A percentile compares a stretch with the other conserved stretches of the same genome.
Evolutionary conservation across 108 stramenopile species (phyloP).

Genomic region (Skeletonema potamos): DNA sequence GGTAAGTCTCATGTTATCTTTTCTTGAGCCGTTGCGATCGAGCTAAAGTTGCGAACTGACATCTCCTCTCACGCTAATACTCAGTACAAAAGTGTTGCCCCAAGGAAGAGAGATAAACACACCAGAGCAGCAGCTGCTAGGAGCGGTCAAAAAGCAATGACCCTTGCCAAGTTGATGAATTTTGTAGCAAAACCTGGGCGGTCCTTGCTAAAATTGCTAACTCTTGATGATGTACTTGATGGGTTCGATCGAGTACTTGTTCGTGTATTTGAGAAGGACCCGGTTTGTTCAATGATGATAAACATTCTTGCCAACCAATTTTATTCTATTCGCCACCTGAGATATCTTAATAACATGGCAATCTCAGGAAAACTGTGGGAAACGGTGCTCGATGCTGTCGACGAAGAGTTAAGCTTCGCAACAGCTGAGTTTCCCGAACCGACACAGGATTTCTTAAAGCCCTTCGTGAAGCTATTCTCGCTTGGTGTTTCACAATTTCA

Average conservation of each 20-base stretch:
- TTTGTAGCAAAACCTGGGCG: conserved; percentile 68
- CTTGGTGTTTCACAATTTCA: conserved; percentile 85
- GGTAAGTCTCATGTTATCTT: conserved; percentile 12
- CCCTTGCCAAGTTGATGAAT: conserved; percentile 62
- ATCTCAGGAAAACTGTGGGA: conserved; percentile 80
- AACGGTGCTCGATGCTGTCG: conserved; percentile 80
- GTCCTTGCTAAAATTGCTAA: conserved; percentile 59
- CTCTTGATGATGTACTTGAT: conserved; percentile 60
- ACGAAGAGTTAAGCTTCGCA: conserved; percentile 73
- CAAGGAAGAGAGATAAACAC: conserved; percentile 31
- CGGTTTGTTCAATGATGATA: conserved; percentile 62
- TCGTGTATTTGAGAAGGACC: conserved; percentile 66
- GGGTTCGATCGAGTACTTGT: conserved; percentile 68
- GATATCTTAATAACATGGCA: conserved; percentile 80
- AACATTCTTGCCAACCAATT: conserved; percentile 65
- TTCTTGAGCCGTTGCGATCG: background rate
- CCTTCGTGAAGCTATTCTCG: conserved; percentile 77
- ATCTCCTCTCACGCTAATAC: background rate
- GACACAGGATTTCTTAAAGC: conserved; percentile 64
- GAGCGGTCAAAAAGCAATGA: conserved; percentile 63
- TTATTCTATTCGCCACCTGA: conserved; percentile 52
- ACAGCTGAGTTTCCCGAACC: conserved; percentile 62
- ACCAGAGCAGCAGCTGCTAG: conserved; percentile 63
- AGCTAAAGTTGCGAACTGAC: background rate
- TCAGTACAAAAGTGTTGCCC: conserved; percentile 65